Evolutionary conservation across 1,284 basidiomycete genomes (phyloP).

Genomic region (Cystobasidium pallidum): DNA sequence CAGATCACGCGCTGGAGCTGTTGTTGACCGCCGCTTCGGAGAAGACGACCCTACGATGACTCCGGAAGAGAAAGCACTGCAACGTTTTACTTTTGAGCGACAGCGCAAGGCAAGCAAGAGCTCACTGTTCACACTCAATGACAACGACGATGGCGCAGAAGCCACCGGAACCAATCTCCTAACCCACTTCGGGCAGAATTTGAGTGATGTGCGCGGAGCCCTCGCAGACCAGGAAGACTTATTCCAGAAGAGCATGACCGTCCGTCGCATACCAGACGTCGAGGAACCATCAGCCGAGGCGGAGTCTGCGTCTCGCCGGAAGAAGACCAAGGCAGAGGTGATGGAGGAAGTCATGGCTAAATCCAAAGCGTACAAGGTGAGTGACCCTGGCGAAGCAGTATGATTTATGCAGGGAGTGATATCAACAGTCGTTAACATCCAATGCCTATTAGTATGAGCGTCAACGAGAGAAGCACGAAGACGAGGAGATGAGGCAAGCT

Average conservation of each 20-base stretch:
- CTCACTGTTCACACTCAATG: conserved; percentile 80
- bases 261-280: conserved; percentile 8
- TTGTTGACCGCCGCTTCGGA: conserved; percentile 93
- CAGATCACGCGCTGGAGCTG: conserved; percentile 79
- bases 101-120: conserved; percentile 69
- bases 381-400: neutral
- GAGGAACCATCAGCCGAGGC: neutral
- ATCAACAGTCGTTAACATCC: too few relatives aligned
- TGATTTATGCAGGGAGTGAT: too few relatives aligned
- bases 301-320: conserved; percentile 60
- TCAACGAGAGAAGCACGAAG: conserved; percentile 83
- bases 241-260: conserved; percentile 30
- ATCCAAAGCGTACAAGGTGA: conserved; percentile 89
- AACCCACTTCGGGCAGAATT: conserved; percentile 89
- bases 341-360: conserved; percentile 99
- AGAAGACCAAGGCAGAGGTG: conserved; percentile 91
- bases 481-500: conserved; percentile 81
- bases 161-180: conserved; percentile 62
- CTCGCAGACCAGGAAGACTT: conserved; percentile 37
- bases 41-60: conserved; percentile 89
- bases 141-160: conserved; percentile 65
- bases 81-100: conserved; percentile 89
- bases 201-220: conserved; percentile 71
- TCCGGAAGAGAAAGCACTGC: conserved; percentile 94
- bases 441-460: conserved; percentile 82